Conservation (phyloP, 2,329 filamentous ascomycete genomes). For the Gyromitra esculenta region DNA sequence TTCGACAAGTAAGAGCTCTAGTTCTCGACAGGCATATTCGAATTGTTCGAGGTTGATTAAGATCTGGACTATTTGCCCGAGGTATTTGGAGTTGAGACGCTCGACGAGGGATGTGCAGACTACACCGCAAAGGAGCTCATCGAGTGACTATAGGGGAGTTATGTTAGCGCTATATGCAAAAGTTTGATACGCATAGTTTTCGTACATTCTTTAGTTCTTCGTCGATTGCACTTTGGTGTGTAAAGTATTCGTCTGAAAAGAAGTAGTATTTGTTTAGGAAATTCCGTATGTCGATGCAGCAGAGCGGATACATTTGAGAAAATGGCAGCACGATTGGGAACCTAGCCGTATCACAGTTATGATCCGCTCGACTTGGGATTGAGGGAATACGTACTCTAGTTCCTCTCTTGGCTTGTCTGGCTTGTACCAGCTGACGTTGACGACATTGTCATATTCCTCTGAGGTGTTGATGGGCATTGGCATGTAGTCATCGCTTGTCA, state of each 20-base stretch:
- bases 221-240: slow-evolving; percentile 88
- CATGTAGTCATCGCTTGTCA: slow-evolving; percentile 98
- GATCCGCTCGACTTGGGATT: slow-evolving; percentile 15
- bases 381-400: slow-evolving; percentile 69
- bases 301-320: slow-evolving; percentile 98
- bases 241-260: slow-evolving; percentile 95
- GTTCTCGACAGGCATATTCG: slow-evolving; percentile 87
- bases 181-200: no score
- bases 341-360: slow-evolving; percentile 63
- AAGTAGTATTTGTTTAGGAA: slow-evolving; percentile 99
- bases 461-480: slow-evolving; percentile 93
- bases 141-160: slow-evolving; percentile 72
- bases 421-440: slow-evolving; percentile 95
- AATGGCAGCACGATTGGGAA: slow-evolving; percentile 97
- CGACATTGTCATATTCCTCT: slow-evolving; percentile 94
- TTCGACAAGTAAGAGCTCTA: slow-evolving; percentile 85
- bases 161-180: slow-evolving; percentile 48
- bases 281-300: slow-evolving; percentile 97
- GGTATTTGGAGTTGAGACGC: slow-evolving; percentile 86
- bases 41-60: slow-evolving; percentile 98
- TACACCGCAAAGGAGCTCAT: slow-evolving; percentile 90
- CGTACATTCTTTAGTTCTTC: slow-evolving; percentile 72
- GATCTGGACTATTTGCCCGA: slow-evolving; percentile 98
- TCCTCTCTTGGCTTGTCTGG: slow-evolving; percentile 81
- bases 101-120: slow-evolving; percentile 92